Evolutionary conservation across 2,329 filamentous ascomycete genomes (phyloP).

Genomic region (Penicillium sp.): DNA sequence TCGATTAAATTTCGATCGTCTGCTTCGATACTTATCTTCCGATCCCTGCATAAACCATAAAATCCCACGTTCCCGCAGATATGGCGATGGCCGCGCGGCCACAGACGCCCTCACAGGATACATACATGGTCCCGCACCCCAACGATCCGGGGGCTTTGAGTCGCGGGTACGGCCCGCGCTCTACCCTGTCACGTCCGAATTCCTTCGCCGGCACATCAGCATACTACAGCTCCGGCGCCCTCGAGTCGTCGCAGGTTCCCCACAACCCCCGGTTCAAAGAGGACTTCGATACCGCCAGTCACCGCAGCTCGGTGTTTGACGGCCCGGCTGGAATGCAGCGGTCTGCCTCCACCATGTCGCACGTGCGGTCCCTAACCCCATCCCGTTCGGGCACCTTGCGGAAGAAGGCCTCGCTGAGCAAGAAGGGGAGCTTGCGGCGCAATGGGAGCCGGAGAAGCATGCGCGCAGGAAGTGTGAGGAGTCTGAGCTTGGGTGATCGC

Average conservation of each 20-base stretch:
- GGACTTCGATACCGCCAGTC: conserved; percentile 36
- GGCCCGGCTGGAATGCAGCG: conserved; percentile 34
- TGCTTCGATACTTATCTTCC: background rate
- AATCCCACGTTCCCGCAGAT: conserved; percentile 22
- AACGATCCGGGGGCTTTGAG: conserved; percentile 30
- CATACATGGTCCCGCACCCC: conserved; percentile 33
- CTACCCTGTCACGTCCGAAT: conserved; percentile 39
- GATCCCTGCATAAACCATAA: conserved; percentile 4
- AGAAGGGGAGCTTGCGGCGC: conserved; percentile 70
- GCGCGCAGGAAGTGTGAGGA: conserved; percentile 81
- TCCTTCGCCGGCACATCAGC: conserved; percentile 41
- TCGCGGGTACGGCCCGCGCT: conserved; percentile 31
- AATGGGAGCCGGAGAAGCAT: conserved; percentile 77
- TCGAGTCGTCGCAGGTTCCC: conserved; percentile 30
- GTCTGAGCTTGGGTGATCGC: conserved; percentile 68
- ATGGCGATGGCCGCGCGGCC: conserved; percentile 41
- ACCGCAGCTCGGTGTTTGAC: conserved; percentile 36
- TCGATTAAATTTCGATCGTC: conserved; percentile 9
- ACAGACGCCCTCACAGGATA: conserved; percentile 41
- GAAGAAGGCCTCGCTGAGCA: conserved; percentile 78
- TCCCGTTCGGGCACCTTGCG: conserved; percentile 71
- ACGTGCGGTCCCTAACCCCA: conserved; percentile 39
- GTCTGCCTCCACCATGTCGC: conserved; percentile 43
- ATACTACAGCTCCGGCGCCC: conserved; percentile 34
- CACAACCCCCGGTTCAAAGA: conserved; percentile 42